Evolutionary conservation across 495 filamentous ascomycete species (phyloP), one percentile per base, ranked within the genome.

Genomic region (Xylaria curta): DNA sequence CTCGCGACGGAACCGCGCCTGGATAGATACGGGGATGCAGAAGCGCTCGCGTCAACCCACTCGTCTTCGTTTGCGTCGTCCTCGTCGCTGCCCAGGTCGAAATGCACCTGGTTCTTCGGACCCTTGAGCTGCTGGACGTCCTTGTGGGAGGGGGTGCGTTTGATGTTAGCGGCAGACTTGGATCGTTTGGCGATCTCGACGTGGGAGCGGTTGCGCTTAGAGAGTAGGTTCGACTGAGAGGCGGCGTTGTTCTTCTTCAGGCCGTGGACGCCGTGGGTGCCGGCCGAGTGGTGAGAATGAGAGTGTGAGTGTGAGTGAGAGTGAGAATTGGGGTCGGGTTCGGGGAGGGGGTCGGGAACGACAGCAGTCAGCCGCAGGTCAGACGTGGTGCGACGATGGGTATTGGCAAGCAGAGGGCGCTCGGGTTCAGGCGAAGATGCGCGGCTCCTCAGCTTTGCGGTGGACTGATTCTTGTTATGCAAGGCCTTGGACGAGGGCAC

Each of bases 11-110:
- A 87, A 31, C 79, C 80, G 67, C 84, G 82, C 61, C 87, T 78
- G 36, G 87, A 87, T 46, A 89, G 72, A 26, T 85, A 81, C 0
- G 86, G 86, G n/a, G 86, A 88, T 40, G 83, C 85, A 69, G 86
- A 87, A 51, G 79, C 78, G 79, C 85, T 87, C 49, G 86, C 86
- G 76, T 88, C 87, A 40, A 87, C 85, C 86, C 86, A 88, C 80
- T 86, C 85, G 80, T 83, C 83, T 49, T 85, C 82, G 60, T 78
- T 76, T 21, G 66, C 82, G 63, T 81, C 82, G 46, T 85, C 86
- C 66, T 87, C 85, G 63, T 86, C 85, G 75, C 81, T 82, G 51
- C 86, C 86, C 10, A 85, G 78, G 66, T 86, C 85, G 72, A 87
- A 87, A 74, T 87, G 85, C 21, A 87, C 85, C 72, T 81, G 82